Percentiles rank a stretch among this genome's conserved stretches.
Conservation (phyloP, 305 asterid species). For the Fraxinus platypoda region DNA sequence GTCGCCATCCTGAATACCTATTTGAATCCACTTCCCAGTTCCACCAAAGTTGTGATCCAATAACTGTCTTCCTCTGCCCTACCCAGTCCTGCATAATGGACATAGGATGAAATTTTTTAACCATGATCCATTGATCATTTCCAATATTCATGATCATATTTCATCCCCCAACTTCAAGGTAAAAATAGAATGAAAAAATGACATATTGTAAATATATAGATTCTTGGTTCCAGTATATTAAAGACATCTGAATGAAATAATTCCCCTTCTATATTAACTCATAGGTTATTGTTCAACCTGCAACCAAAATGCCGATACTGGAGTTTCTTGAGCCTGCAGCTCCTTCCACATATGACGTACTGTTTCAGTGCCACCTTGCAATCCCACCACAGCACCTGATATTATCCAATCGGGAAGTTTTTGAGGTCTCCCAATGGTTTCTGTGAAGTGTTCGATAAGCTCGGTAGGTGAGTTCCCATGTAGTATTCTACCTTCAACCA, state of each 20-base stretch:
- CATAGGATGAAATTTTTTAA: neutral
- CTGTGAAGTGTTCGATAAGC: constrained; percentile 72
- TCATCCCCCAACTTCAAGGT: neutral
- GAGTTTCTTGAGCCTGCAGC: constrained; percentile 58
- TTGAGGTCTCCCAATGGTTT: constrained; percentile 74
- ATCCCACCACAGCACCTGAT: constrained; percentile 94
- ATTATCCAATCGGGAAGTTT: constrained; percentile 90
- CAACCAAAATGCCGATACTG: constrained; percentile 93
- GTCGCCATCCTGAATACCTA: constrained; percentile 71
- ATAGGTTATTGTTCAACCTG: constrained; percentile 49
- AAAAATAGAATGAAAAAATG: neutral
- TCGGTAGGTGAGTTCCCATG: constrained; percentile 80
- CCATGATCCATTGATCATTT: neutral
- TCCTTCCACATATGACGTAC: constrained; percentile 60
- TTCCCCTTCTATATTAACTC: neutral
- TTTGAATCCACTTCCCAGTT: constrained; percentile 89
- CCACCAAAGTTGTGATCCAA: constrained; percentile 99
- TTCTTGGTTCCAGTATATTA: constrained; percentile 9
- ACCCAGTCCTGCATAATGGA: constrained; percentile 73
- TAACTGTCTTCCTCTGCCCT: constrained; percentile 82
- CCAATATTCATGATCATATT: neutral
- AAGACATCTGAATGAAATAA: neutral
- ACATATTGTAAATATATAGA: neutral
- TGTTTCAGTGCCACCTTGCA: constrained; percentile 83
- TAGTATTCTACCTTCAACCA: constrained; percentile 69